Conservation (phyloP, 176 grass and related monocot genomes). For the Bolboschoenus planiculmis region DNA sequence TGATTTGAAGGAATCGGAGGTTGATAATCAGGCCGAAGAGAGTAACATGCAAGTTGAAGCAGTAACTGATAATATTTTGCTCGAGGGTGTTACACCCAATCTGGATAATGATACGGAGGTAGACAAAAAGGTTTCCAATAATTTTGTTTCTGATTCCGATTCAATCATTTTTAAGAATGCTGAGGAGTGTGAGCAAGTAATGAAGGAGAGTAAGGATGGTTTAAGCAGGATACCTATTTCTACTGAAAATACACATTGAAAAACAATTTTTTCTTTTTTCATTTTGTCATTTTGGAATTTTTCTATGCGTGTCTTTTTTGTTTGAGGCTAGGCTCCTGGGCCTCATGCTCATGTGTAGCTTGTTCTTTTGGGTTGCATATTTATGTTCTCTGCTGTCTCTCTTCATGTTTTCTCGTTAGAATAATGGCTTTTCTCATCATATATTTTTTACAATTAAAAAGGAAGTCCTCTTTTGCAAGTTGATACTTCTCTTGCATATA, state of each 20-base stretch:
- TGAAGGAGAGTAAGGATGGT: slow-evolving; percentile 55
- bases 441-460: background rate
- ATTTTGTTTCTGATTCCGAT: slow-evolving; percentile 25
- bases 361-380: slow-evolving; percentile 39
- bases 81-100: slow-evolving; percentile 10
- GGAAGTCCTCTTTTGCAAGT: background rate
- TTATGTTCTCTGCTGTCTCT: slow-evolving; percentile 32
- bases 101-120: slow-evolving; percentile 33
- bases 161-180: slow-evolving; percentile 34
- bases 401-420: slow-evolving; percentile 25
- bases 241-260: slow-evolving; percentile 99
- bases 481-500: background rate
- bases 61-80: slow-evolving; percentile 13
- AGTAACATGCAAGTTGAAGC: background rate
- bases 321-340: slow-evolving; percentile 40
- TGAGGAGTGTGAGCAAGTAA: slow-evolving; percentile 47
- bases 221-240: slow-evolving; percentile 99
- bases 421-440: slow-evolving; percentile 18
- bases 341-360: slow-evolving; percentile 28
- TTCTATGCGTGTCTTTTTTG: slow-evolving; percentile 10
- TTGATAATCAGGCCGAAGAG: slow-evolving; percentile 6
- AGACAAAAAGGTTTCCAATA: slow-evolving; percentile 9
- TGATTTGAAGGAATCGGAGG: slow-evolving; percentile 17
- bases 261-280: slow-evolving; percentile 62
- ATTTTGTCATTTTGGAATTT: slow-evolving; percentile 27